phyloP scores from a whole-genome alignment of 352 stramenopile genomes.

The Plasmopara muralis region DNA sequence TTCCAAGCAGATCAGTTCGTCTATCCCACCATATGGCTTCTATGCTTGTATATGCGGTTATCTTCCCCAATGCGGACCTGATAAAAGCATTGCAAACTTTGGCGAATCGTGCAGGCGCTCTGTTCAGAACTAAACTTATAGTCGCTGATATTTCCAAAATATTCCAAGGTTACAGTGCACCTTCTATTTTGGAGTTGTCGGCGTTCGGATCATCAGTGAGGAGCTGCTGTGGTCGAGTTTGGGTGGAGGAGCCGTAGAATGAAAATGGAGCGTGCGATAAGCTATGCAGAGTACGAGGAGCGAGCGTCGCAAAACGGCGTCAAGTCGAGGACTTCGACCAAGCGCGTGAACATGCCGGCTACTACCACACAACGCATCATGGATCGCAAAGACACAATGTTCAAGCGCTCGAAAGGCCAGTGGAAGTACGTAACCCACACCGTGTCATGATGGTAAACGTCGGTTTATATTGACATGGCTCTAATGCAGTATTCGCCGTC shows the following conservation, averaged over 20 bases:
- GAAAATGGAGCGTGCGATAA: slow-evolving; percentile 44
- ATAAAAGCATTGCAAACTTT: too few species aligned
- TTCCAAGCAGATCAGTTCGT: too few species aligned
- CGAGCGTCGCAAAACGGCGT: slow-evolving; percentile 5
- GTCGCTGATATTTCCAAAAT: too few species aligned
- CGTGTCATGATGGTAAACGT: slow-evolving; percentile 1
- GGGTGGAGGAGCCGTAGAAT: slow-evolving; percentile 3
- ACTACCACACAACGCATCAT: slow-evolving; percentile 56
- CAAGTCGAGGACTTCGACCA: slow-evolving; percentile 17
- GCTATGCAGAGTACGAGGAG: slow-evolving; percentile 46
- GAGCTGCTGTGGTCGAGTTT: too few species aligned
- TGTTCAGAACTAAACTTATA: too few species aligned
- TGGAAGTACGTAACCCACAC: slow-evolving; percentile 49
- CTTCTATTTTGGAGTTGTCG: background rate
- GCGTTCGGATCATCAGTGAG: too few species aligned
- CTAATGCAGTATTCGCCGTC: slow-evolving; percentile 53
- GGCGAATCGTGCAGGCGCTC: too few species aligned
- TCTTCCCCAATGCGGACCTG: too few species aligned
- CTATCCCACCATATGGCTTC: too few species aligned
- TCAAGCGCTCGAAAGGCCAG: slow-evolving; percentile 64
- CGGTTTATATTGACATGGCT: slow-evolving; percentile 2
- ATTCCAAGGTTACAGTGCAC: background rate
- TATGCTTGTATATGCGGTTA: too few species aligned
- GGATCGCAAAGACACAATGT: slow-evolving; percentile 56
- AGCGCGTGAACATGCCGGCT: slow-evolving; percentile 21